These are phyloP conservation scores for Phyllosticta paracitricarpa DNA, from an alignment of 2,329 filamentous ascomycete genomes.

Conservation along the genomic window DNA sequence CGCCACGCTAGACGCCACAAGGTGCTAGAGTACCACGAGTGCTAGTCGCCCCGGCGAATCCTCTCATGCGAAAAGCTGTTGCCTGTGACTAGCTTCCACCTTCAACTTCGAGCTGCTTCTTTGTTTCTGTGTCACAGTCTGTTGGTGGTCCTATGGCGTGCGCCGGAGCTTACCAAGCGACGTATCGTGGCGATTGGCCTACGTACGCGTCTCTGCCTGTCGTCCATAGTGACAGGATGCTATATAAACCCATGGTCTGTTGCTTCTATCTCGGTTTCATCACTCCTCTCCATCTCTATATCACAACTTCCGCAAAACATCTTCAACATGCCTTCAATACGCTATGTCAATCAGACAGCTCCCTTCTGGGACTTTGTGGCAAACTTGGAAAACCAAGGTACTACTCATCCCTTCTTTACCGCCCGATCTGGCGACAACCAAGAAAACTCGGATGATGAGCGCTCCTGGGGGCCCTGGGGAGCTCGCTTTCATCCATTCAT, in stretches of 20 bases:
- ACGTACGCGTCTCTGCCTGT: conserved; percentile 10
- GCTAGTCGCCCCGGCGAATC: not conserved
- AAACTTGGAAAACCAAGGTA: conserved; percentile 38
- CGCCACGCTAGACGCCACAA: not conserved
- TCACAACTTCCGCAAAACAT: not conserved
- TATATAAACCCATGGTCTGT: not conserved
- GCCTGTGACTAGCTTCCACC: not conserved
- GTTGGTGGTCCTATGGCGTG: not conserved
- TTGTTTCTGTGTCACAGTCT: not conserved
- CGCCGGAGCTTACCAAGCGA: not conserved
- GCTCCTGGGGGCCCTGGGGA: conserved; percentile 22
- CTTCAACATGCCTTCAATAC: conserved; percentile 42
- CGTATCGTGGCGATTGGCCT: conserved; percentile 1
- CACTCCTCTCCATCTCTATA: not conserved
- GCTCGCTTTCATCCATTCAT: conserved; percentile 6
- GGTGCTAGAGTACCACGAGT: not conserved
- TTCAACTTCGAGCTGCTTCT: not conserved
- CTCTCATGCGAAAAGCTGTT: not conserved
- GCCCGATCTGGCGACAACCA: conserved; percentile 19
- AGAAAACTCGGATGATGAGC: conserved; percentile 16
- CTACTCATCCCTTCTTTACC: conserved; percentile 36
- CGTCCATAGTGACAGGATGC: not conserved
- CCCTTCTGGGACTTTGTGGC: conserved; percentile 49
- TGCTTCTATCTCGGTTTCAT: not conserved
- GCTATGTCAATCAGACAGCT: conserved; percentile 42